Evolutionary conservation across 1,139 yeast species (phyloP).

Genomic region (Pichia sp.): DNA sequence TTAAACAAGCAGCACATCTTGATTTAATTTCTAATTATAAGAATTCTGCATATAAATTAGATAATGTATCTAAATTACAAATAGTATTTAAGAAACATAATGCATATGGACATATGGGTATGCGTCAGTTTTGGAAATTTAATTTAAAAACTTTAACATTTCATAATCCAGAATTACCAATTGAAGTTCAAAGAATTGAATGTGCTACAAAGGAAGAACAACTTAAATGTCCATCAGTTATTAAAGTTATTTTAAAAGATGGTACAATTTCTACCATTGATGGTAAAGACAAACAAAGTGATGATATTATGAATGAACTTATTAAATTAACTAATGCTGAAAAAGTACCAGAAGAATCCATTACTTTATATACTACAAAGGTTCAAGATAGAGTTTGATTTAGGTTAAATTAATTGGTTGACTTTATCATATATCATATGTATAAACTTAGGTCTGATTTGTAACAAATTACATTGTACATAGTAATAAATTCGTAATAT

Average conservation of each 20-base stretch:
- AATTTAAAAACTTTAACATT: slow-evolving; percentile 73
- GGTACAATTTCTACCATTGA: slow-evolving; percentile 33
- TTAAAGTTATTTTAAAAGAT: slow-evolving; percentile 30
- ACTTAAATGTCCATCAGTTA: slow-evolving; percentile 39
- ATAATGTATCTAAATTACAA: slow-evolving; percentile 34
- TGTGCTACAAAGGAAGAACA: slow-evolving; percentile 38
- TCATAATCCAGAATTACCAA: slow-evolving; percentile 66
- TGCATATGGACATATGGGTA: slow-evolving; percentile 47
- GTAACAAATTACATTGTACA: too few species aligned
- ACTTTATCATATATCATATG: too few species aligned
- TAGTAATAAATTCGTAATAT: too few species aligned
- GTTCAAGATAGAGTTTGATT: slow-evolving; percentile 1
- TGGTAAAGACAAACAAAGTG: slow-evolving; percentile 34
- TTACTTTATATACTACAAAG: slow-evolving; percentile 13
- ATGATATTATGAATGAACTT: slow-evolving; percentile 36
- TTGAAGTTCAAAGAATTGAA: slow-evolving; percentile 52
- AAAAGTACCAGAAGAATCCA: slow-evolving; percentile 30
- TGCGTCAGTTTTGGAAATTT: slow-evolving; percentile 60
- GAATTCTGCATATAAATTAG: slow-evolving; percentile 37
- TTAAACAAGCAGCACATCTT: slow-evolving; percentile 37
- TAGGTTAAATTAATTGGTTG: background rate
- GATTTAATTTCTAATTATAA: slow-evolving; percentile 40
- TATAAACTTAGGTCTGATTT: too few species aligned
- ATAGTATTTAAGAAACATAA: slow-evolving; percentile 41
- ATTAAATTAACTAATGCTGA: slow-evolving; percentile 32